A percentile compares a stretch with the other conserved stretches of the same genome.
Conservation (phyloP, 192 early-diverging fungal genomes). For the Umbelopsis sp. region DNA sequence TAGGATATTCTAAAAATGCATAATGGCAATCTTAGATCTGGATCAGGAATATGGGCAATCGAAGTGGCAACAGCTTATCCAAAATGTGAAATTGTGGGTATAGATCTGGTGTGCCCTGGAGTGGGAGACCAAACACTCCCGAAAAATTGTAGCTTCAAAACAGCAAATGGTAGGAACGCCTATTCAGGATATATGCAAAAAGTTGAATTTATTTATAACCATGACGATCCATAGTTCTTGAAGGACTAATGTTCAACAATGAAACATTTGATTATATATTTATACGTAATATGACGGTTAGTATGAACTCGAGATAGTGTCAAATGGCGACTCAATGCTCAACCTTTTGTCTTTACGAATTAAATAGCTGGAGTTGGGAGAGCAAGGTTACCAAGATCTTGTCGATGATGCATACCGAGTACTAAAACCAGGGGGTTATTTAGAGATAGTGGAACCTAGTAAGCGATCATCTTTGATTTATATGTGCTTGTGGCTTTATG, state of each 20-base stretch:
- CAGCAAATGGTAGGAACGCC: background rate
- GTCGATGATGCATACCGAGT: slow-evolving; percentile 23
- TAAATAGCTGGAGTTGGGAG: background rate
- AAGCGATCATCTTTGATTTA: background rate
- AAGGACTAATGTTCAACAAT: background rate
- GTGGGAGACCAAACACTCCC: background rate
- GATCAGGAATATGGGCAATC: slow-evolving; percentile 34
- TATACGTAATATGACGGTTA: slow-evolving; percentile 12
- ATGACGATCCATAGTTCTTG: background rate
- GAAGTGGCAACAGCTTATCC: slow-evolving; percentile 31
- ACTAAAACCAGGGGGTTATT: slow-evolving; percentile 35
- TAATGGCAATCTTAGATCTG: background rate
- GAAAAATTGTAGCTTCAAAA: slow-evolving; percentile 10
- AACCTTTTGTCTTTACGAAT: too few relatives aligned
- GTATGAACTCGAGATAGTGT: background rate
- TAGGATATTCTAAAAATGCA: too few relatives aligned
- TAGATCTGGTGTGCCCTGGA: slow-evolving; percentile 19
- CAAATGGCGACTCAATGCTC: too few relatives aligned
- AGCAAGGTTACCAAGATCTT: background rate
- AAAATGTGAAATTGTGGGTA: slow-evolving; percentile 24
- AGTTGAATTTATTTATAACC: too few relatives aligned
- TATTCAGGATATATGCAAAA: background rate
- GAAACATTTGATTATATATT: slow-evolving; percentile 17
- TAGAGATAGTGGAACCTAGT: slow-evolving; percentile 39
- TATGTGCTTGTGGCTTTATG: background rate